Evolutionary conservation across 257 asterid genomes (phyloP).

Genomic region (Avicennia marina): DNA sequence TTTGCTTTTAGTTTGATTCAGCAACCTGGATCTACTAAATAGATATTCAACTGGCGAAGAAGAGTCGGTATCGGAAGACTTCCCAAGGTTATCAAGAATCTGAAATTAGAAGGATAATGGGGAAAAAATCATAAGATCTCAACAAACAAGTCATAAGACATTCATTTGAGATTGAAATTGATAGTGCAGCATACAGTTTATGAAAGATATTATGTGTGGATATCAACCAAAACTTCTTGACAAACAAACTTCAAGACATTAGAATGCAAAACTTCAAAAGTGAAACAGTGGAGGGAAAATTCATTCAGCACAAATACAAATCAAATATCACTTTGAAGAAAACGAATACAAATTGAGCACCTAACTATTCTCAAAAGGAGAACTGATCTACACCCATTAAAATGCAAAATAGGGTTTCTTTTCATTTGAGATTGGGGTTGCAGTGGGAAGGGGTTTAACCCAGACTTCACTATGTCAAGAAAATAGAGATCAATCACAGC

Average conservation of each 20-base stretch:
- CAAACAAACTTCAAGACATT: not conserved
- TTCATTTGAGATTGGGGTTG: no score
- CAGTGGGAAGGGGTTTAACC: no score
- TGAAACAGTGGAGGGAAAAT: no score
- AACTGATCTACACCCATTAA: no score
- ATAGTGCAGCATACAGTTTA: not conserved
- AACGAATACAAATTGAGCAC: no score
- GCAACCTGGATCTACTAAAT: constrained; percentile 71
- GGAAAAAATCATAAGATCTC: not conserved
- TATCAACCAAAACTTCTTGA: constrained; percentile 10
- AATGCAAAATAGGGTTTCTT: no score
- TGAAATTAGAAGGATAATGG: constrained; percentile 25
- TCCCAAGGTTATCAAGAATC: constrained; percentile 77
- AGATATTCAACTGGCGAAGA: constrained; percentile 81
- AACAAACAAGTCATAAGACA: not conserved
- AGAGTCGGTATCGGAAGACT: constrained; percentile 73
- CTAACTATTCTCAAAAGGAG: no score
- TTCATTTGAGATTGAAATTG: not conserved
- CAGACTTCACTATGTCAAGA: not conserved
- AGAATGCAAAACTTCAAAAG: no score
- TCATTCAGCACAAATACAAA: no score
- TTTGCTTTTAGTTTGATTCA: constrained; percentile 17
- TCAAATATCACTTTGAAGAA: no score
- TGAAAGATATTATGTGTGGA: not conserved
- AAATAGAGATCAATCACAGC: not conserved